Base-by-base conservation (phyloP, 2,329 filamentous ascomycete species). In the Aspergillus transmontanensis region DNA sequence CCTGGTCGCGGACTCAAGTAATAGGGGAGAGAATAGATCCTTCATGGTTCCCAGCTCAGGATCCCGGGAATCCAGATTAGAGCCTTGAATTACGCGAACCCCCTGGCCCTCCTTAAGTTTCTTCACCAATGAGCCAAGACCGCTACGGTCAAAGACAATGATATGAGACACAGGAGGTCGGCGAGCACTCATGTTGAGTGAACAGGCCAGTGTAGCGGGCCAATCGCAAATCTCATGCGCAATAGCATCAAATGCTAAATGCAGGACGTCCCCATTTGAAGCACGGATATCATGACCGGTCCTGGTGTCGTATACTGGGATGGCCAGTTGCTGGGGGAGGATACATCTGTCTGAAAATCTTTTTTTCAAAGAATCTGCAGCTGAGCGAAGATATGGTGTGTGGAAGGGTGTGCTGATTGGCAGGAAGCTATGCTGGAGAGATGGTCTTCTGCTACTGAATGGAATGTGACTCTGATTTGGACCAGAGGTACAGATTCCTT, bases 1-100 rank as follows among this genome's bases (percentile, higher is more conserved):
- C 92, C 76, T 93, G 94, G 78, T 93, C 93, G 75, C 97, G 71
- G 68, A 62, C 4, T 59, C 41, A 19, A 69, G 48, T 14, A 67
- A 46, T 7, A 16, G 58, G 19, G 64, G 59, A 26, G 63, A 66
- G 6, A 67, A 59, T 7, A 69, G 32, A 34, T 69, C 68, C 21
- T 56, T 58, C 57, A 69, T 64, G 0, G 68, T 68, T 4, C 66
- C 68, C 12, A 68, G 55, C 5, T 62, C 64, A 4, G 68, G 11
- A 16, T 69, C 68, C 21, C 63, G 60, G 12, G 64, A 61, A 23
- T 68, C 59, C 12, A 69, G 43, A 26, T 68, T 66, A 23, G 48
- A 46, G 12, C 45, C 64, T 41, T 69, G 68, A 26, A 68, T 59
- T 9, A 68, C 60, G 2, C 68, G 56, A 12, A 68, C 32, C 1